Conservation (phyloP, 768 basidiomycete species). For the Trichaptum fuscoviolaceum region DNA sequence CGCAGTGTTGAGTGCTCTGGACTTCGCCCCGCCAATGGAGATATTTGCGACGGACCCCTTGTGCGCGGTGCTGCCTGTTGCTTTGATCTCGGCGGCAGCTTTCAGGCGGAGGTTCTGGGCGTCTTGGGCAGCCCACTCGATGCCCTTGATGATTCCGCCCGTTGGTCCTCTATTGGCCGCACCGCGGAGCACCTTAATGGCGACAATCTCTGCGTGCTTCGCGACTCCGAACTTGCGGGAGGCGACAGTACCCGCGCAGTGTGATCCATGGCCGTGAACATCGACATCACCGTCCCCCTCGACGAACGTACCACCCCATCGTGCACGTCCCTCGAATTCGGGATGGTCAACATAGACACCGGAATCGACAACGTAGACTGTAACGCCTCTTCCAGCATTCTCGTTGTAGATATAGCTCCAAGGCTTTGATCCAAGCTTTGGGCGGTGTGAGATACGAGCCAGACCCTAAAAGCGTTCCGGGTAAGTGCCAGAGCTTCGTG, state of each 20-base stretch:
- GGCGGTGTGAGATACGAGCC: conserved; percentile 88
- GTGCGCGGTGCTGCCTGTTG: conserved; percentile 78
- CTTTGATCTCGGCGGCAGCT: conserved; percentile 58
- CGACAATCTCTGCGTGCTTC: conserved; percentile 84
- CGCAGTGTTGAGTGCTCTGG: conserved; percentile 71
- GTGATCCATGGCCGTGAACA: conserved; percentile 92
- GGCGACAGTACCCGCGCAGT: conserved; percentile 94
- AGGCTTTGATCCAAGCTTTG: conserved; percentile 73
- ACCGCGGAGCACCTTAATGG: conserved; percentile 81
- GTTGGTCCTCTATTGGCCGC: conserved; percentile 90
- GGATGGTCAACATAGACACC: conserved; percentile 83
- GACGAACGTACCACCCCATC: conserved; percentile 93
- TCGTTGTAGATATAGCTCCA: conserved; percentile 69
- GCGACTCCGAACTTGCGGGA: conserved; percentile 92
- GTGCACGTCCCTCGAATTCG: conserved; percentile 86
- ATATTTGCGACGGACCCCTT: conserved; percentile 97
- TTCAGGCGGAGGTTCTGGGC: conserved; percentile 51
- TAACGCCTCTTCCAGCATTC: conserved; percentile 83
- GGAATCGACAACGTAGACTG: conserved; percentile 85
- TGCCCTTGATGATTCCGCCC: conserved; percentile 90
- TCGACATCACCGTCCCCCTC: conserved; percentile 79
- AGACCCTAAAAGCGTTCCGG: conserved; percentile 60
- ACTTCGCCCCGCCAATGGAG: conserved; percentile 96
- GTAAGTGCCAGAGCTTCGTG: background rate
- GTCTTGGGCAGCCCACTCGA: conserved; percentile 64